Conservation (phyloP, 257 asterid species). For the Solanum appendiculatum region DNA sequence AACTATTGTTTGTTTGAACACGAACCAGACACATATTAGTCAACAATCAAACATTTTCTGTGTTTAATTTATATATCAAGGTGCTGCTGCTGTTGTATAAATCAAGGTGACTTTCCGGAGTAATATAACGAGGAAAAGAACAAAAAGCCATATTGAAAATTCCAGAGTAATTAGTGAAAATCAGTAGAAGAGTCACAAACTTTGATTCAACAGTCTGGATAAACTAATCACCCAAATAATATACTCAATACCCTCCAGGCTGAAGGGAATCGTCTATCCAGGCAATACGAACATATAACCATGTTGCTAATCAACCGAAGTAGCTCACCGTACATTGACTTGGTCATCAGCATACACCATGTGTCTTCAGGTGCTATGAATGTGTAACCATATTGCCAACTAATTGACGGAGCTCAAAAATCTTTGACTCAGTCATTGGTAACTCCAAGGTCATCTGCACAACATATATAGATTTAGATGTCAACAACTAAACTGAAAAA, state of each 20-base stretch:
- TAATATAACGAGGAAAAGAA: neutral
- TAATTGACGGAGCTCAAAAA: constrained; percentile 42
- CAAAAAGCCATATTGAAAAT: neutral
- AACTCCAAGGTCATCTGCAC: constrained; percentile 71
- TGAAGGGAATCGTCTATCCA: constrained; percentile 4
- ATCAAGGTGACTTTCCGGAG: neutral
- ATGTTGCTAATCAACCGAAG: constrained; percentile 19
- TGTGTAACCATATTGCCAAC: constrained; percentile 27
- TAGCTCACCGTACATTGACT: constrained; percentile 48
- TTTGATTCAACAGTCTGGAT: neutral
- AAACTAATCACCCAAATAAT: neutral
- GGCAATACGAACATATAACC: constrained; percentile 27
- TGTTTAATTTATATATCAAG: neutral
- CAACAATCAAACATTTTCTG: neutral
- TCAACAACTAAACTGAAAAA: neutral
- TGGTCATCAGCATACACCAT: constrained; percentile 34
- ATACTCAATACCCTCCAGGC: neutral
- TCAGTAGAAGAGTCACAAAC: neutral
- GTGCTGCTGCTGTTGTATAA: neutral
- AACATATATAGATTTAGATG: neutral
- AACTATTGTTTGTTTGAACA: neutral
- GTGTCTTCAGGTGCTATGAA: constrained; percentile 27
- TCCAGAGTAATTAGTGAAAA: neutral
- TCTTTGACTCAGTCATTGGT: constrained; percentile 35
- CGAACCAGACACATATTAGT: neutral